Base-by-base conservation (phyloP, 495 filamentous ascomycete genomes). In the Poronia punctata region DNA sequence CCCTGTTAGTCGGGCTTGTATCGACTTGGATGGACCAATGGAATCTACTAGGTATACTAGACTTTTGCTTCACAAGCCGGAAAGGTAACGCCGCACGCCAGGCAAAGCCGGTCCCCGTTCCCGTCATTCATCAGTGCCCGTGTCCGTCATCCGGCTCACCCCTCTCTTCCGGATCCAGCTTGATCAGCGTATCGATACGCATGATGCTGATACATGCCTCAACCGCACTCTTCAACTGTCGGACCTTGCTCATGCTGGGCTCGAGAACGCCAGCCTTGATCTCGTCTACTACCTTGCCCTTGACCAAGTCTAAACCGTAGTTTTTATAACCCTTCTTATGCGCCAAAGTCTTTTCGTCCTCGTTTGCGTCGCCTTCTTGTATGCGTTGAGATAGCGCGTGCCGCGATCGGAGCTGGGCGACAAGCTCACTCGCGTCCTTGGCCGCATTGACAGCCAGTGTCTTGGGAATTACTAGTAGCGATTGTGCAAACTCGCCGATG, bases 161-260 rank as follows among this genome's bases (percentile, higher is more conserved):
- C 55, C 77, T 73, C 70, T 80, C 72, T 72, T 95, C 88, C 38
- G 87, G 88, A 76, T 99, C 92, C 66, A 99, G 67, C 71, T 94
- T 95, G 64, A 99, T 97, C 68, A 99, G 75, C 46, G 92, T 99
- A 71, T 99, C 92, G 57, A 99, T 99, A 55, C 92, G 80, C 93
- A 99, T 96, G 60, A 99, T 95, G 56, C 88, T 83, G 66, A 99
- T 95, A 65, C 93, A 97, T 43, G 92, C 92, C 71, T 99, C 92
- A 38, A 97, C 92, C 35, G 93, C 93, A 71, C 83, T 88, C 83
- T 99, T 99, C 52, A 99, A 69, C 72, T 95, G 90, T 69, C 87
- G 83, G 52, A 99, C 76, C 76, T 99, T 99, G 75, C 90, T 95
- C 76, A 99, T 90, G 65, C 84, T 90, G 20, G 92, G 92, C 70